Conservation (phyloP, 768 basidiomycete genomes). For the Boletus vinaceobasis region DNA sequence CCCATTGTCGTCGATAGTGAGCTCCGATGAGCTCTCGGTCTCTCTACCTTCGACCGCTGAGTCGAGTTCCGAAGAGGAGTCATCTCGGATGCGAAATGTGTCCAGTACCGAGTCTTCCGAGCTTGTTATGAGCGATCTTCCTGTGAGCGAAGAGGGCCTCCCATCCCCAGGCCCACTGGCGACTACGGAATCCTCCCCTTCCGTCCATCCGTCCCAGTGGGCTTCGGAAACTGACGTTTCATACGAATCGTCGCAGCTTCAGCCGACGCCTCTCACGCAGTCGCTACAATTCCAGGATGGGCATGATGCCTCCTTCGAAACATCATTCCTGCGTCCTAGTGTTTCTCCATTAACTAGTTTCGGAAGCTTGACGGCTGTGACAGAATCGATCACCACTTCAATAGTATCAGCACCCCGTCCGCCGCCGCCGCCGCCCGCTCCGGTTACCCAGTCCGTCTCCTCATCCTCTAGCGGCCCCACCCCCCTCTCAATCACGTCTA, state of each 20-base stretch:
- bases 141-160: slow-evolving; percentile 27
- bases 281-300: slow-evolving; percentile 54
- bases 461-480: slow-evolving; percentile 35
- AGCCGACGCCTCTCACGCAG: slow-evolving; percentile 63
- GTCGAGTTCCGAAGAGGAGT: slow-evolving; percentile 29
- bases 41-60: slow-evolving; percentile 32
- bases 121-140: slow-evolving; percentile 25
- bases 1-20: slow-evolving; percentile 16
- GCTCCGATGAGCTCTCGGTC: slow-evolving; percentile 21
- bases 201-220: slow-evolving; percentile 50
- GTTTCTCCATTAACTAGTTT: slow-evolving; percentile 35
- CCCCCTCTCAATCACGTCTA: slow-evolving; percentile 31
- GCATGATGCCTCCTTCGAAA: slow-evolving; percentile 65
- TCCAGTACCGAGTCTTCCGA: slow-evolving; percentile 43
- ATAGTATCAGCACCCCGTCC: slow-evolving; percentile 8
- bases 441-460: slow-evolving; percentile 16
- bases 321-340: slow-evolving; percentile 68
- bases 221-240: slow-evolving; percentile 62
- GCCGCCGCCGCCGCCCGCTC: slow-evolving; percentile 18
- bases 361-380: slow-evolving; percentile 32
- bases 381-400: slow-evolving; percentile 32
- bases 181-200: slow-evolving; percentile 36
- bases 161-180: slow-evolving; percentile 35
- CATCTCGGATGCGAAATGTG: slow-evolving; percentile 35
- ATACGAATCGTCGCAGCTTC: slow-evolving; percentile 74